Percentiles rank a stretch among this genome's conserved stretches.
Evolutionary conservation across 192 early-diverging fungal species (phyloP).

Genomic region (Lunasporangiospora selenospora): DNA sequence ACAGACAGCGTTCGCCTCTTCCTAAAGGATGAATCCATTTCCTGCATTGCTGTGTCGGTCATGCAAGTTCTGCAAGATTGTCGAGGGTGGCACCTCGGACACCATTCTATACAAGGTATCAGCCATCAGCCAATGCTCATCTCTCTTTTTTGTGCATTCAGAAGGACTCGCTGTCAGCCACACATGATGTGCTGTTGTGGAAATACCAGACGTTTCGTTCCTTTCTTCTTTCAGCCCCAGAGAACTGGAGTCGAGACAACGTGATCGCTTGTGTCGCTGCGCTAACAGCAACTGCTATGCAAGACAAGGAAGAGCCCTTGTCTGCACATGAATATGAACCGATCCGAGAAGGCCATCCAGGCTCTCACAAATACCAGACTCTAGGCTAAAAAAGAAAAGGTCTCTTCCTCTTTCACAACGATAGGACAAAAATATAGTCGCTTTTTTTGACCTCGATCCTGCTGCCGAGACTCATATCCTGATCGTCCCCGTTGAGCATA

Average conservation of each 20-base stretch:
- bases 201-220: too few species aligned
- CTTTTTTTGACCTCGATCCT: constrained; percentile 53
- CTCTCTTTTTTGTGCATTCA: not conserved
- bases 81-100: not conserved
- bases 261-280: too few species aligned
- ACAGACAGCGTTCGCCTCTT: not conserved
- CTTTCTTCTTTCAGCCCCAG: too few species aligned
- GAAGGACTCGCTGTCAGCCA: not conserved
- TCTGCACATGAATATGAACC: too few species aligned
- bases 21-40: not conserved
- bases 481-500: constrained; percentile 48
- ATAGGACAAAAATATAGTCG: constrained; percentile 49
- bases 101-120: constrained; percentile 12
- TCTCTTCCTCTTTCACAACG: not conserved
- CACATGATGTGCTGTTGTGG: too few species aligned
- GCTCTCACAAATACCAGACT: too few species aligned
- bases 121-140: not conserved
- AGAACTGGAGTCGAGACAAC: too few species aligned
- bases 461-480: constrained; percentile 50
- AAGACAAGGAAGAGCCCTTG: too few species aligned
- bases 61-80: constrained; percentile 17
- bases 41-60: not conserved
- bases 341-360: too few species aligned
- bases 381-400: not conserved
- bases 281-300: too few species aligned